Conservation (phyloP, 2,329 filamentous ascomycete species). For the Fusarium pininemorale region DNA sequence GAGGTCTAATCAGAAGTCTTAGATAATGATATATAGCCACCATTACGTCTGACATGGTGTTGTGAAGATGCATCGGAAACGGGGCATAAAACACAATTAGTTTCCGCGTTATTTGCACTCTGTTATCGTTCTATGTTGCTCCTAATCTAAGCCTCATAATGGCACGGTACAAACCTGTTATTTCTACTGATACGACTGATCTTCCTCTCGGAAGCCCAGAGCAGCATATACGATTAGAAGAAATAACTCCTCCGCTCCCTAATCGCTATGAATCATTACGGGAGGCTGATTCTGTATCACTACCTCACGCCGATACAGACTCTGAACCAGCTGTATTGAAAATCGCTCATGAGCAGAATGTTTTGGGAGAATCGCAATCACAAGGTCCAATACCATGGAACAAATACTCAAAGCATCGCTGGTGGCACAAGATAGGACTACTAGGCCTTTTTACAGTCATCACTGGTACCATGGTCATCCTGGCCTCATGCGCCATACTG, state of each 20-base stretch:
- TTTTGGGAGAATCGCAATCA: accelerated
- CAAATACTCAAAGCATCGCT: not conserved
- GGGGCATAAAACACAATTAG: not conserved
- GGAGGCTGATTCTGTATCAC: not conserved
- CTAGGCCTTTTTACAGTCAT: accelerated
- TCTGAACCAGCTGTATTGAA: not conserved
- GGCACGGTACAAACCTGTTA: not conserved
- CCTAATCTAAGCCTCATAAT: accelerated
- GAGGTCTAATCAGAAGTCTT: not conserved
- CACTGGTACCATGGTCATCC: accelerated
- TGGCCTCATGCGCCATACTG: not conserved
- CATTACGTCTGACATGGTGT: not conserved
- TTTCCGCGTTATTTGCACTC: no score
- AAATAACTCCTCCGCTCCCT: not conserved
- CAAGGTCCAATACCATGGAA: no score
- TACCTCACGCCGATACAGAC: accelerated
- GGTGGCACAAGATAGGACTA: not conserved
- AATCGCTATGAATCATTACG: no score
- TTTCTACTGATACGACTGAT: not conserved
- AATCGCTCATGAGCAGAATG: accelerated
- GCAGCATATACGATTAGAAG: not conserved
- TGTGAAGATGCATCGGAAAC: not conserved
- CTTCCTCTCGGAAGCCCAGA: accelerated
- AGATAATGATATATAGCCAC: no score
- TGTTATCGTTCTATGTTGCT: accelerated